Conservation (phyloP, 2,329 filamentous ascomycete genomes). For the Colletotrichum ledebouriae region DNA sequence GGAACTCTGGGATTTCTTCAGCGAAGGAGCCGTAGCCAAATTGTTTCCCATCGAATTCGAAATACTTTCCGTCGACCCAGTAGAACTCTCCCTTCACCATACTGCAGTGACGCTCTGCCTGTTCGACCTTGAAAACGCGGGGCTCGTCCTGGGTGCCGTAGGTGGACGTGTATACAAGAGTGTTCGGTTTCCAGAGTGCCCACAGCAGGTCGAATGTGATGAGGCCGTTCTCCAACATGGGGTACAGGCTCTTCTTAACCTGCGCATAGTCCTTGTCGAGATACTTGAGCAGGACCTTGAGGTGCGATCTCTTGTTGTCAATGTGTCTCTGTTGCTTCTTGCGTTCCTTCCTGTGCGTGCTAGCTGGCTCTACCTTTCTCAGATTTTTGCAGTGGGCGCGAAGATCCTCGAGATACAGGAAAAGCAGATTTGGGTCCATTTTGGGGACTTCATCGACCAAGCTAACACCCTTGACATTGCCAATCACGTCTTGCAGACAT, state of each 20-base stretch:
- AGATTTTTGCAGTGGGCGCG: constrained; percentile 73
- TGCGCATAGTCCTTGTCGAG: constrained; percentile 86
- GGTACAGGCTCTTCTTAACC: constrained; percentile 82
- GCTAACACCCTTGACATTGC: constrained; percentile 82
- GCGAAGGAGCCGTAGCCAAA: constrained; percentile 82
- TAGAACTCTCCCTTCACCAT: constrained; percentile 83
- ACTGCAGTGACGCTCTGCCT: constrained; percentile 76
- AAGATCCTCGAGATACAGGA: constrained; percentile 85
- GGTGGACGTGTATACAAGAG: constrained; percentile 81
- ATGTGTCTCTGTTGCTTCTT: constrained; percentile 72
- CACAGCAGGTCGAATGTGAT: constrained; percentile 92
- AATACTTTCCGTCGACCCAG: constrained; percentile 81
- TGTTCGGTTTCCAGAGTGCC: constrained; percentile 91
- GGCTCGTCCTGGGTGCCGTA: constrained; percentile 84
- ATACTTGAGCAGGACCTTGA: constrained; percentile 81
- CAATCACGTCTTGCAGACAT: constrained; percentile 78
- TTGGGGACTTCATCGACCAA: constrained; percentile 84
- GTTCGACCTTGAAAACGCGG: constrained; percentile 85
- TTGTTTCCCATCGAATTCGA: constrained; percentile 89
- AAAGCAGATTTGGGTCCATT: constrained; percentile 78
- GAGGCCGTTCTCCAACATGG: constrained; percentile 83
- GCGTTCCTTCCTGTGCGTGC: constrained; percentile 66
- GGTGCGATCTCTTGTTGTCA: constrained; percentile 70
- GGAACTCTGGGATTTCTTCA: constrained; percentile 80
- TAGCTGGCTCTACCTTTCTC: constrained; percentile 66